Conservation (phyloP, 2,329 filamentous ascomycete genomes). For the Pseudofabraea citricarpa region DNA sequence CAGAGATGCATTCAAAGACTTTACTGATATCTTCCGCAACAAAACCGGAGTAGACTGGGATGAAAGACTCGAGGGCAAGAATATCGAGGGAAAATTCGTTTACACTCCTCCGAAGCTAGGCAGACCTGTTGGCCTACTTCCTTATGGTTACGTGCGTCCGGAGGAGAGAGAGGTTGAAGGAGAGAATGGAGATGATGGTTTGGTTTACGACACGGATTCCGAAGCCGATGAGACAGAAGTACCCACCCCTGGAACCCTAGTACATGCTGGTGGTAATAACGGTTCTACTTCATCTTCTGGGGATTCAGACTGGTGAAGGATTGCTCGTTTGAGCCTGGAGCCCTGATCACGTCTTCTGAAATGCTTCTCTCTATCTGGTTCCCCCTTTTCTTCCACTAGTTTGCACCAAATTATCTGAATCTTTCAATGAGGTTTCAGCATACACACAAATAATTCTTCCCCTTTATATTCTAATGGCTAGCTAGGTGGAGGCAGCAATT, state of each 20-base stretch:
- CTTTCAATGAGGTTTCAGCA: no score
- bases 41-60: constrained; percentile 58
- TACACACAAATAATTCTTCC: no score
- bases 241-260: neutral
- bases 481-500: no score
- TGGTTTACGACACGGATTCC: constrained; percentile 14
- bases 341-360: no score
- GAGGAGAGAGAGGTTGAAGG: constrained; percentile 1
- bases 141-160: constrained; percentile 14
- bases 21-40: constrained; percentile 51
- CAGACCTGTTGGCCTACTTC: constrained; percentile 10
- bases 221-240: constrained; percentile 9
- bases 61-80: constrained; percentile 33
- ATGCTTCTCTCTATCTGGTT: no score
- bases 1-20: constrained; percentile 40
- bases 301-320: no score
- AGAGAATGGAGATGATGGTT: constrained; percentile 2
- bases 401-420: no score
- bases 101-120: constrained; percentile 6
- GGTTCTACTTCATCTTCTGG: neutral
- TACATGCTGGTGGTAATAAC: neutral
- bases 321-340: no score
- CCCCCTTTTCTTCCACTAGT: no score
- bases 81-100: constrained; percentile 2
- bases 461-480: no score